phyloP scores from a whole-genome alignment of 306 rosid species.

The cucumber (Cucumis sativus) region DNA sequence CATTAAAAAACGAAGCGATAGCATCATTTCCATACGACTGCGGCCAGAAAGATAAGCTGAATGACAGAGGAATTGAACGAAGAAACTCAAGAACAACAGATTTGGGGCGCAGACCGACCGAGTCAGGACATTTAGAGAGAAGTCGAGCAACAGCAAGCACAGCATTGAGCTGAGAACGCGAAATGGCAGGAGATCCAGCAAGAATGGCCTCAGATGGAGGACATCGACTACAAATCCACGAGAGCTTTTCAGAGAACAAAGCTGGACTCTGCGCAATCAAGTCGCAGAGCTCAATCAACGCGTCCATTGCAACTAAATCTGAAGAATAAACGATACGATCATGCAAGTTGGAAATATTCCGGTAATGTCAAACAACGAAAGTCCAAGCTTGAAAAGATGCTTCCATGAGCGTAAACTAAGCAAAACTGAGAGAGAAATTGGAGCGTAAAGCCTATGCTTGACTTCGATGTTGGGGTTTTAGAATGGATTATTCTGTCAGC shows the following conservation, averaged over 20 bases:
- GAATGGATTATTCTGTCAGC: background rate
- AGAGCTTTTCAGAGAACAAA: constrained; percentile 60
- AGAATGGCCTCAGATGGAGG: constrained; percentile 59
- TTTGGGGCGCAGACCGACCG: constrained; percentile 63
- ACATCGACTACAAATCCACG: constrained; percentile 77
- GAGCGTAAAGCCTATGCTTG: background rate
- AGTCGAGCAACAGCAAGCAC: constrained; percentile 72
- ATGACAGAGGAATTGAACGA: constrained; percentile 56
- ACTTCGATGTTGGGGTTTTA: background rate
- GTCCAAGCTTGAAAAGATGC: background rate
- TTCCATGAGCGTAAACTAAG: background rate
- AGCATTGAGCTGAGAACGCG: constrained; percentile 91
- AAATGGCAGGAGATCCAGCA: constrained; percentile 66
- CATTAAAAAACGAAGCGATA: constrained; percentile 46
- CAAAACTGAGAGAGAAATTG: background rate
- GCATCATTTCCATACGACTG: constrained; percentile 44
- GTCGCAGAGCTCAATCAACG: constrained; percentile 86
- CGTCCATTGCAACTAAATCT: constrained; percentile 48
- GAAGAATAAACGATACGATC: background rate
- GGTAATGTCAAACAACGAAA: background rate
- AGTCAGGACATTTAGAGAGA: constrained; percentile 55
- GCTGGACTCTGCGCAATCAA: constrained; percentile 67
- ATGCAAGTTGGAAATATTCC: background rate
- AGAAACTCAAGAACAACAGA: constrained; percentile 59
- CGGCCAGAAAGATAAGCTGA: constrained; percentile 68